phyloP scores from a whole-genome alignment of 192 early-diverging fungal genomes.

The Podila minutissima region DNA sequence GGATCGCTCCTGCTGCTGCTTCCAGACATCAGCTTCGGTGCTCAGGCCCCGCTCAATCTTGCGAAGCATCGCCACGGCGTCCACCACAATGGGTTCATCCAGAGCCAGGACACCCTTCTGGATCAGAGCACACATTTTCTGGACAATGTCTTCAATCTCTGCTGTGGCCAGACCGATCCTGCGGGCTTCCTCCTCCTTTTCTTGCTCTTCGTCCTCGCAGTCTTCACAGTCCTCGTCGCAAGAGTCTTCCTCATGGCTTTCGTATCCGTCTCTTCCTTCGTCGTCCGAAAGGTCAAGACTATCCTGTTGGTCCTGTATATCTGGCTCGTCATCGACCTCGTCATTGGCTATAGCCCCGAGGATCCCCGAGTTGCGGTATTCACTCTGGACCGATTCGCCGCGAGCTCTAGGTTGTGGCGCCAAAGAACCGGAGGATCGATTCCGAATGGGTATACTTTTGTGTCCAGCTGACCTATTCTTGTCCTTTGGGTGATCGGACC shows the following conservation, averaged over 20 bases:
- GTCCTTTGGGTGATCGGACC: not conserved
- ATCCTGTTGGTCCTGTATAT: not conserved
- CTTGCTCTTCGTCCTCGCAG: constrained; percentile 24
- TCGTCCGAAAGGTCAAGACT: not conserved
- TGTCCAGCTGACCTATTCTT: not conserved
- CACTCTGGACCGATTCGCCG: constrained; percentile 26
- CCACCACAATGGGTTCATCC: constrained; percentile 36
- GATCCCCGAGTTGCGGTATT: constrained; percentile 21
- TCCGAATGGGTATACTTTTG: constrained; percentile 11
- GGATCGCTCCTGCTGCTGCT: constrained; percentile 6
- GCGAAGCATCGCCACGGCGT: constrained; percentile 35
- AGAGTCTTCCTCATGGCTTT: not conserved
- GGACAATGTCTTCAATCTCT: constrained; percentile 47
- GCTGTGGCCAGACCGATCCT: constrained; percentile 31
- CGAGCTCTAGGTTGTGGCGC: not conserved
- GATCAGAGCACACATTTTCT: constrained; percentile 42
- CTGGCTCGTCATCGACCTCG: not conserved
- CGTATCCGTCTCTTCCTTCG: not conserved
- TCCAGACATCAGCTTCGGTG: constrained; percentile 16
- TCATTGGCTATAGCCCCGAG: not conserved
- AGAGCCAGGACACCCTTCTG: constrained; percentile 40
- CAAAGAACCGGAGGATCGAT: not conserved
- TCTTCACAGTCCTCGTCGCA: not conserved
- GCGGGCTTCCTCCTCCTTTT: constrained; percentile 32
- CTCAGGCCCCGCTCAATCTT: constrained; percentile 33